Base-by-base conservation (phyloP, 768 basidiomycete species). In the Multifurca ochricompacta region DNA sequence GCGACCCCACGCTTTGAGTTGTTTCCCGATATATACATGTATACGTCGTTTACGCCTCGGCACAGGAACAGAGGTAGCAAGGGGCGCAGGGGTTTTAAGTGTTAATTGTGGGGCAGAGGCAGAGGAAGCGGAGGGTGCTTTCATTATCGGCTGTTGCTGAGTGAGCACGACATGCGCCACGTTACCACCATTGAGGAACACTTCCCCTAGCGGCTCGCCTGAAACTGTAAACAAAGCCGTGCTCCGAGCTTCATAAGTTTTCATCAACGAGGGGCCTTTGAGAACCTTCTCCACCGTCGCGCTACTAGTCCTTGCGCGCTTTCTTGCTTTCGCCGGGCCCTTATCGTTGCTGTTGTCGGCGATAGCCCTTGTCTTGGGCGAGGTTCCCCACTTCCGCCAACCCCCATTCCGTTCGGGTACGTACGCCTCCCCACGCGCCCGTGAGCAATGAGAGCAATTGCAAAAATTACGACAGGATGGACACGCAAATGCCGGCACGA, bases 371-470 rank as follows among this genome's bases (percentile, higher is more conserved):
- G n/a, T n/a, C n/a, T n/a, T 13, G 48, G 44, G 18, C 37, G 16
- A 48, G 1, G 5, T n/a, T 7, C 32, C 32, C 56, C 50, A 57
- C 27, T 28, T 46, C 8, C 59, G 47, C 55, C 41, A 53, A 8
- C 65, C 65, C 3, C 58, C 65, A 1, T 58, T 58, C 40, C 66
- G 59, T 59, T 65, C 65, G 7, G 71, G 65, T 9, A 78, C 52
- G 53, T 78, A 80, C 10, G 63, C 58, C 47, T 78, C 80, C 5
- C 79, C 78, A 5, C 80, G 71, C 53, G 58, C 70, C 25, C 64
- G 57, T 13, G 73, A 68, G 59, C 79, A 81, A 0, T 5, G 0
- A 10, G 76, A 74, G 62, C 80, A 82, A 41, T 74, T 78, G 64
- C 80, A 82, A 10, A 57, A 72, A 10, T 67, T 60, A 3, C 63